These are phyloP conservation scores for Inga leiocalycina DNA, from an alignment of 306 rosid species.

Conservation along the genomic window DNA sequence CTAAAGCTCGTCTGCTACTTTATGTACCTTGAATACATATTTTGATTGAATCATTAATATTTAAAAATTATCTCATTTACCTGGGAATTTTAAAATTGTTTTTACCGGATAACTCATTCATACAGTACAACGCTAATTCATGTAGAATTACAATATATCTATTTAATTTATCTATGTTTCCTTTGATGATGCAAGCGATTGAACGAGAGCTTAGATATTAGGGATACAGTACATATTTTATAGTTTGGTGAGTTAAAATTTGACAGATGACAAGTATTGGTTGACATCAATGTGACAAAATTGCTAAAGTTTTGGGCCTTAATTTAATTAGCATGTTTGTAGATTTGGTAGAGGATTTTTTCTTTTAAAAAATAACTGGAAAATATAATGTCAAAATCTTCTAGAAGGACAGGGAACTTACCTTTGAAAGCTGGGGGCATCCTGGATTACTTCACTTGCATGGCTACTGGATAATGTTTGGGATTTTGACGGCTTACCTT, in stretches of 20 bases:
- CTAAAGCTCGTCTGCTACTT: not conserved
- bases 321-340: too few species aligned
- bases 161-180: too few species aligned
- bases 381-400: not conserved
- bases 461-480: not conserved
- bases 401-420: not conserved
- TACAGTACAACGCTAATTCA: not conserved
- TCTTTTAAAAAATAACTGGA: not conserved
- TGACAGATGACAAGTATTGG: not conserved
- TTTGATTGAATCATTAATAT: not conserved
- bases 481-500: not conserved
- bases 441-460: not conserved
- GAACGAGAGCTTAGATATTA: too few species aligned
- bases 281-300: not conserved
- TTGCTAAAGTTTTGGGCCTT: not conserved
- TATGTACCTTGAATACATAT: not conserved
- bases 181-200: too few species aligned
- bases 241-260: too few species aligned
- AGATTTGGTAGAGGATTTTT: not conserved
- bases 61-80: not conserved
- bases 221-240: too few species aligned
- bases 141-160: not conserved
- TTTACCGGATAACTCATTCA: not conserved
- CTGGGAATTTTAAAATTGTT: not conserved
- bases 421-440: not conserved